phyloP scores from a whole-genome alignment of 2,329 filamentous ascomycete species.

The Penicillium frequentans region DNA sequence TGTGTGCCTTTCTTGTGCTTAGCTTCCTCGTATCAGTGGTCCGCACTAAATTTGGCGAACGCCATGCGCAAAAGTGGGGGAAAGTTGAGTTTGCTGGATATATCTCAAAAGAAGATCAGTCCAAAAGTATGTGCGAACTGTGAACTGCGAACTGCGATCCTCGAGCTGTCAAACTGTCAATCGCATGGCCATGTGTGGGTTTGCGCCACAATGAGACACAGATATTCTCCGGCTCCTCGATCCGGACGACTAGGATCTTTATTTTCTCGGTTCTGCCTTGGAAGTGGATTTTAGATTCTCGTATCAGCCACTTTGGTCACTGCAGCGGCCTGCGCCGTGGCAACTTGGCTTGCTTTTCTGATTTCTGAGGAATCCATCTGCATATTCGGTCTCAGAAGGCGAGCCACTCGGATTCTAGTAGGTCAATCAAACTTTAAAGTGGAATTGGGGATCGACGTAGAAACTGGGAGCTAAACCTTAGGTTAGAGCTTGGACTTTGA shows the following conservation, averaged over 20 bases:
- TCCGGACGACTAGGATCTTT: not conserved
- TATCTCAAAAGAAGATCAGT: not conserved
- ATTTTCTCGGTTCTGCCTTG: not conserved
- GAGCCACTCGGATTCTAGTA: not conserved
- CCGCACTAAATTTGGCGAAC: not conserved
- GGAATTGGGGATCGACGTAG: not conserved
- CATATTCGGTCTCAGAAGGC: not conserved
- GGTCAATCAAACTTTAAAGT: not conserved
- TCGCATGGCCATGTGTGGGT: conserved; percentile 7
- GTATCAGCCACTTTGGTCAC: not conserved
- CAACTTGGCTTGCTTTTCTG: not conserved
- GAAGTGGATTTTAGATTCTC: not conserved
- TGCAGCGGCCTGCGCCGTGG: not conserved
- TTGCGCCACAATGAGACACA: not conserved
- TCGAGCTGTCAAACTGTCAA: conserved; percentile 8
- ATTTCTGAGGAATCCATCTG: not conserved
- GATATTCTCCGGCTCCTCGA: not conserved
- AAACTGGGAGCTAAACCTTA: not conserved
- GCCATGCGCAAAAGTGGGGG: not conserved
- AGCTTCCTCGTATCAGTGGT: not conserved
- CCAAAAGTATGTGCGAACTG: not conserved
- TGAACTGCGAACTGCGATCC: not conserved
- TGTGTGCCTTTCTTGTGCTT: not conserved
- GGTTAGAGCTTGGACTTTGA: not conserved
- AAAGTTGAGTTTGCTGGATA: not conserved